Base-by-base conservation (phyloP, 129 eudicot species). In the carrot (Daucus carota) region DNA sequence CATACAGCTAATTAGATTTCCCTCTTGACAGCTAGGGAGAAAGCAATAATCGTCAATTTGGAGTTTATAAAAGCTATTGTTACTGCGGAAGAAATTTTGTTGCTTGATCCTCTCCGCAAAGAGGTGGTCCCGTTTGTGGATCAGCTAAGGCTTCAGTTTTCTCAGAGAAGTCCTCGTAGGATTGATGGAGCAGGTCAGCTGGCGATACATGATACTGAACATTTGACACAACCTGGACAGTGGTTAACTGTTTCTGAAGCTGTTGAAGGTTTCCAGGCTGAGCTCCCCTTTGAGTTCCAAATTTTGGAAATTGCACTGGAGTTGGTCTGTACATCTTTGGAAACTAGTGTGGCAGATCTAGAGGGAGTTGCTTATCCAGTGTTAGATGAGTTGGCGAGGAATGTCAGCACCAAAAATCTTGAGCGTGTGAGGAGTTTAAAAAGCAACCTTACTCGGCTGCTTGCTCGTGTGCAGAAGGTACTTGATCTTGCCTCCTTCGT, bases 381-480 rank as follows among this genome's bases (percentile, higher is more conserved):
- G 70, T 75, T 95, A 77, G 99, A 95, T 85, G 99, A 95, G 83
- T 82, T 95, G 83, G 97, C 99, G 38, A 86, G 85, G 78, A 92
- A 82, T 77, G 99, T 95, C 79, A 92, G 97, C 84, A 91, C 97
- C 54, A 92, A 92, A 88, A 95, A 89, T 81, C 99, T 95, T 67
- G 99, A 95, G 82, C 97, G 83, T 32, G 99, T 95, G 68, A 78
- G 99, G 76, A 89, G 92, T 77, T 95, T 95, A 87, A 95, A 95
- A 83, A 95, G 94, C 73, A 87, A 89, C 75, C 97, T 95, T 59
- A 95, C 99, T 72, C 96, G 94, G 77, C 79, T 95, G 89, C 99
- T 95, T 82, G 99, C 99, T 79, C 81, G 96, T 63, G 97, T 95
- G 46, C 99, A 95, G 75, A 95, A 95, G 97, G 99, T 95, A 91